phyloP scores from a whole-genome alignment of 805 yeast species.

The Metschnikowia hibisci region DNA sequence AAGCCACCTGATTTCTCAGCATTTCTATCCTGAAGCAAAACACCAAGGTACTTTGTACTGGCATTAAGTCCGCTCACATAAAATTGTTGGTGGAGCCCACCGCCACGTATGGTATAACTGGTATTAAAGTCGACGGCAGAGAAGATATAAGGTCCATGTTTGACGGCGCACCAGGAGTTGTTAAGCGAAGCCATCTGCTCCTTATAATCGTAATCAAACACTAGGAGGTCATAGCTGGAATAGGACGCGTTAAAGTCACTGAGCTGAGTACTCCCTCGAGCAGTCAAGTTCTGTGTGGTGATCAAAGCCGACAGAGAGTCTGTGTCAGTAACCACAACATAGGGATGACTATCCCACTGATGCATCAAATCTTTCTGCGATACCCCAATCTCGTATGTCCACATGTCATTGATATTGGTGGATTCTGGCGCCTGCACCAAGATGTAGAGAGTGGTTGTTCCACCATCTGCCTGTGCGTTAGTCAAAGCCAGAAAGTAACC shows the following conservation, averaged over 20 bases:
- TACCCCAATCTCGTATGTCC: conserved; percentile 66
- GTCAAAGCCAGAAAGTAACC: conserved; percentile 42
- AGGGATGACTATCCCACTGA: conserved; percentile 62
- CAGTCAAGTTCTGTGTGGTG: conserved; percentile 51
- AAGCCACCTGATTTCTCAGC: conserved; percentile 51
- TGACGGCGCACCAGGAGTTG: conserved; percentile 69
- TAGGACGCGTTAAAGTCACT: conserved; percentile 22
- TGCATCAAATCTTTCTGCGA: conserved; percentile 60
- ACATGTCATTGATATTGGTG: conserved; percentile 33
- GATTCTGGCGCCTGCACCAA: conserved; percentile 41
- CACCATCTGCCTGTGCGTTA: conserved; percentile 24
- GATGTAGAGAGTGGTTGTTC: conserved; percentile 25
- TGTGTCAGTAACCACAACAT: conserved; percentile 60
- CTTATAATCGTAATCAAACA: conserved; percentile 43
- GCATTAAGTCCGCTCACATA: conserved; percentile 56
- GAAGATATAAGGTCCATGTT: conserved; percentile 45
- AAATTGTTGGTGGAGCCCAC: conserved; percentile 56
- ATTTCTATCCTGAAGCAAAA: conserved; percentile 49
- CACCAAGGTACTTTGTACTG: conserved; percentile 62
- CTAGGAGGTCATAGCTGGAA: conserved; percentile 38
- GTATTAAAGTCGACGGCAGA: conserved; percentile 22
- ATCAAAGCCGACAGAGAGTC: conserved; percentile 67
- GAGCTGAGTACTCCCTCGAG: conserved; percentile 1
- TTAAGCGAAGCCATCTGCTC: conserved; percentile 38
- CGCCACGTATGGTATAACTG: conserved; percentile 43